phyloP scores from a whole-genome alignment of 441 rosid species.

The Croton setiger region DNA sequence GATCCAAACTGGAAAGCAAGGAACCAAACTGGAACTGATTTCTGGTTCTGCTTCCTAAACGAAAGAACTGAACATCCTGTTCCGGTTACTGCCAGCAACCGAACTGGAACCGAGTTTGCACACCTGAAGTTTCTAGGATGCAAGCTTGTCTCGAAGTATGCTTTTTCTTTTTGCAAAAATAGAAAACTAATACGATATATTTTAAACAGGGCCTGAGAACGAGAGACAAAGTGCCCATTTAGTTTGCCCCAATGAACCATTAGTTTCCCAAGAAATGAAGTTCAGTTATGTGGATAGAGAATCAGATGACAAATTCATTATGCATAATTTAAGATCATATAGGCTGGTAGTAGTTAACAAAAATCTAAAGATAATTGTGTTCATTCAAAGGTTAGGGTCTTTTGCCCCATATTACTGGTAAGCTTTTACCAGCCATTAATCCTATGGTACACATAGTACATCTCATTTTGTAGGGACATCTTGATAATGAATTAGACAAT shows the following conservation, averaged over 20 bases:
- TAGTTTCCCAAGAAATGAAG: neutral
- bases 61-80: no score
- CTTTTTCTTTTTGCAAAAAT: neutral
- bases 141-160: neutral
- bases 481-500: neutral
- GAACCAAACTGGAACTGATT: no score
- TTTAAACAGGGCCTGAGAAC: neutral
- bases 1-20: no score
- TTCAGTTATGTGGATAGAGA: neutral
- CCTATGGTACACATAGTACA: neutral
- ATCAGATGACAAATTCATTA: neutral
- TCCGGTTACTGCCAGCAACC: no score
- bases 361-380: neutral
- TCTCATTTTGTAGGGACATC: neutral
- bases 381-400: no score
- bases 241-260: neutral
- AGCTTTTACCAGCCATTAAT: neutral
- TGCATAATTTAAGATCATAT: neutral
- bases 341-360: neutral
- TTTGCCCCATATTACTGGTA: neutral
- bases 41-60: no score
- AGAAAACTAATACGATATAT: neutral
- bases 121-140: neutral
- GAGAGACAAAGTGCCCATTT: conserved; percentile 1
- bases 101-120: no score